Evolutionary conservation across 2,329 filamentous ascomycete genomes (phyloP).

Genomic region (Fusarium chaquense): DNA sequence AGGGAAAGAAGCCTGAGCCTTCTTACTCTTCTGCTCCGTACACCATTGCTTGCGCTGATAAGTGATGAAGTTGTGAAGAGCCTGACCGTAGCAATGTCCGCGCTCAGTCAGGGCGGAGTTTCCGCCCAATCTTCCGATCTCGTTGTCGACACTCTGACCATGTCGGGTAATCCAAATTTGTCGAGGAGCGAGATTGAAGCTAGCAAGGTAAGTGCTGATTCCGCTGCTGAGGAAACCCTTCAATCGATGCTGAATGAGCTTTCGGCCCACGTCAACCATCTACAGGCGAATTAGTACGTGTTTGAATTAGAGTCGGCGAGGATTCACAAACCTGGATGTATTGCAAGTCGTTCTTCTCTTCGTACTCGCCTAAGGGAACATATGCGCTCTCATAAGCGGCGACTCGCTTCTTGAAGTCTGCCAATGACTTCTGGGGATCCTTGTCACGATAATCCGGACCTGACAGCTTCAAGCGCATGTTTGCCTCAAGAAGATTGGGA

Average conservation of each 20-base stretch:
- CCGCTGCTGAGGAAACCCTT: constrained; percentile 92
- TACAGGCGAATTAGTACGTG: constrained; percentile 53
- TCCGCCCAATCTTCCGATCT: constrained; percentile 88
- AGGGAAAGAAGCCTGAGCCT: constrained; percentile 83
- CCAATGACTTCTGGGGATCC: constrained; percentile 85
- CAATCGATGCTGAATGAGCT: constrained; percentile 90
- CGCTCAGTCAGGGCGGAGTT: constrained; percentile 86
- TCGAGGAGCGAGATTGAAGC: constrained; percentile 94
- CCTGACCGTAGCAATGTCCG: constrained; percentile 81
- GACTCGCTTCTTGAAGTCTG: constrained; percentile 93
- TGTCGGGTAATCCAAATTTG: constrained; percentile 99
- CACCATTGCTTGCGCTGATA: constrained; percentile 85
- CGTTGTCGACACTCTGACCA: constrained; percentile 90
- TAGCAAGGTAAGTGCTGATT: constrained; percentile 93
- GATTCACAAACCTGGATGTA: constrained; percentile 77
- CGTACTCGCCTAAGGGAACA: constrained; percentile 87
- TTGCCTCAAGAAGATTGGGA: constrained; percentile 85
- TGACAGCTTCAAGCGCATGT: constrained; percentile 96
- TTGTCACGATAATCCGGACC: constrained; percentile 97
- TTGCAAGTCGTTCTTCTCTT: constrained; percentile 90
- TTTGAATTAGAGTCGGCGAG: neutral
- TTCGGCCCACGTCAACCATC: constrained; percentile 97
- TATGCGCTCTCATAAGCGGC: constrained; percentile 95
- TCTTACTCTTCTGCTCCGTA: constrained; percentile 81
- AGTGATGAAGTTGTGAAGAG: constrained; percentile 86